A percentile compares a stretch with the other conserved stretches of the same genome.
Conservation (phyloP, 495 filamentous ascomycete species). For the Penicillium bialowiezense region DNA sequence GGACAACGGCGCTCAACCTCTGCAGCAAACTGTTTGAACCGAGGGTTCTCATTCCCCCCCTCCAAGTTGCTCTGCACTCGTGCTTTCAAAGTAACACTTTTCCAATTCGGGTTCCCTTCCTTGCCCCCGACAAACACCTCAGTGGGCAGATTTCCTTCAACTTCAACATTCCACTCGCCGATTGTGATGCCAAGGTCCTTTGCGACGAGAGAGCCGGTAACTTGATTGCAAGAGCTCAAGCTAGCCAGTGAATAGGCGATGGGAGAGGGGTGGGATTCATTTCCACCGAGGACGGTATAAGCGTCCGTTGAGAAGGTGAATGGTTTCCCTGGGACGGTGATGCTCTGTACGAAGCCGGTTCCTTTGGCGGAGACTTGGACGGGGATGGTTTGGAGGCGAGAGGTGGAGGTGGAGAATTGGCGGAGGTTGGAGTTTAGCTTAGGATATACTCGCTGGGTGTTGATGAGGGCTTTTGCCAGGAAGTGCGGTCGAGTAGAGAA, state of each 20-base stretch:
- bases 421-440: neutral
- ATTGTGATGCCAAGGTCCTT: neutral
- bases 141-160: neutral
- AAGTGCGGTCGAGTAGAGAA: neutral
- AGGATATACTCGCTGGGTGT: neutral
- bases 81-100: neutral
- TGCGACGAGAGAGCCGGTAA: neutral
- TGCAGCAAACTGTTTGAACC: neutral
- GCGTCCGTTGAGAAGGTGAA: neutral
- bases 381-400: neutral
- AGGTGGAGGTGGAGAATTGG: neutral
- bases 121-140: neutral
- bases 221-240: neutral
- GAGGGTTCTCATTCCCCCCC: neutral
- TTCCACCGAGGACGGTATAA: neutral
- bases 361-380: neutral
- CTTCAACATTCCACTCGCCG: neutral
- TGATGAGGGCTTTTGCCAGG: neutral
- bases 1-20: neutral
- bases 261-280: neutral
- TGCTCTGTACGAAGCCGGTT: neutral
- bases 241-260: neutral
- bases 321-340: neutral
- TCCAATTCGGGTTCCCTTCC: neutral
- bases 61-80: neutral